Evolutionary conservation across 2,329 filamentous ascomycete species (phyloP).

Genomic region (Mollisiaceae sp.): DNA sequence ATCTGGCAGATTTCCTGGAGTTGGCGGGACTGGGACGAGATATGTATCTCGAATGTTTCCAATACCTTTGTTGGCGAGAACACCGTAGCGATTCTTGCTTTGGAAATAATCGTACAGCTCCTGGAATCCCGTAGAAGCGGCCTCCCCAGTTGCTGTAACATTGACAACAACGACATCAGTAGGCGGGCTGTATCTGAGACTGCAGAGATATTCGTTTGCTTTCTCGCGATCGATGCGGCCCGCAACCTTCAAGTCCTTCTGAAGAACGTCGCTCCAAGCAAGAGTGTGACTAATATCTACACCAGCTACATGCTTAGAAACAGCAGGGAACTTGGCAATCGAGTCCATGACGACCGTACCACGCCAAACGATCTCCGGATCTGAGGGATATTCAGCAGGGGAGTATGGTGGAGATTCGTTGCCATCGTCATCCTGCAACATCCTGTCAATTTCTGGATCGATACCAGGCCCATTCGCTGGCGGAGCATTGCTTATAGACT

Average conservation of each 20-base stretch:
- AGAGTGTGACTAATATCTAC: constrained; percentile 70
- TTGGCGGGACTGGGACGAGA: constrained; percentile 81
- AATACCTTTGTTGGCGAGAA: constrained; percentile 76
- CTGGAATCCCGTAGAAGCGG: constrained; percentile 68
- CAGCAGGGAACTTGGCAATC: constrained; percentile 75
- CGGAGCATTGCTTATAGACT: constrained; percentile 50
- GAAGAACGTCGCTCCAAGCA: constrained; percentile 79
- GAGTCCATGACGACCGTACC: constrained; percentile 78
- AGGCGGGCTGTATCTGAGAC: constrained; percentile 78
- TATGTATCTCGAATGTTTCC: constrained; percentile 88
- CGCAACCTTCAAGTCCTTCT: constrained; percentile 70
- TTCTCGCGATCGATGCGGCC: constrained; percentile 82
- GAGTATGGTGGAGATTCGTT: constrained; percentile 84
- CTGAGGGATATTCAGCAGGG: constrained; percentile 72
- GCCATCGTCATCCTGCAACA: constrained; percentile 82
- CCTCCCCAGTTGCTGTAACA: constrained; percentile 67
- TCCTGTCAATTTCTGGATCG: constrained; percentile 87
- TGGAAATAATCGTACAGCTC: constrained; percentile 88
- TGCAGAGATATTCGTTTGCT: constrained; percentile 90
- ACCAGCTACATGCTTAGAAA: constrained; percentile 84
- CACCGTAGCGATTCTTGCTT: constrained; percentile 81
- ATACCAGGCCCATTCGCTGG: constrained; percentile 64
- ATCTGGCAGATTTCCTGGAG: constrained; percentile 73
- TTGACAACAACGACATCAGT: constrained; percentile 86
- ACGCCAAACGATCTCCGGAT: constrained; percentile 78